phyloP scores from a whole-genome alignment of 805 yeast species.

The Yamadazyma philogaea region DNA sequence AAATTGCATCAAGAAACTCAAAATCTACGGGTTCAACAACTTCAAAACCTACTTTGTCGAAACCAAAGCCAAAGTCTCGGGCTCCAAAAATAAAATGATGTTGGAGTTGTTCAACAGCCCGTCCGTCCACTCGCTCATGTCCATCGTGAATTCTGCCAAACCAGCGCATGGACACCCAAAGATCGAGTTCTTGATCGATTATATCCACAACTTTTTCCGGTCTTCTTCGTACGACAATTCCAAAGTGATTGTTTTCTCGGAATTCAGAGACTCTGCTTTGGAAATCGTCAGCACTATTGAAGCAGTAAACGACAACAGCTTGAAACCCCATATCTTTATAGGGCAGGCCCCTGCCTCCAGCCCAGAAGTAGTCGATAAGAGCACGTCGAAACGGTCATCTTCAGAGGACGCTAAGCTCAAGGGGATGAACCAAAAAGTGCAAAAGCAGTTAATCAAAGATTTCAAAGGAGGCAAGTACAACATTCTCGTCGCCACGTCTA shows the following conservation, averaged over 20 bases:
- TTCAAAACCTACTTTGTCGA: slow-evolving; percentile 69
- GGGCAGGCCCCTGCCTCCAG: slow-evolving; percentile 74
- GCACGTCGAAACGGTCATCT: slow-evolving; percentile 42
- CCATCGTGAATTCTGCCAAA: slow-evolving; percentile 29
- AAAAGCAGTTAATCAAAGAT: slow-evolving; percentile 69
- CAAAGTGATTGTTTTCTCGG: slow-evolving; percentile 83
- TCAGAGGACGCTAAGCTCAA: slow-evolving; percentile 73
- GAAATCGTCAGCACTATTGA: slow-evolving; percentile 75
- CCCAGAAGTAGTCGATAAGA: slow-evolving; percentile 51
- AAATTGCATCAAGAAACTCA: slow-evolving; percentile 62
- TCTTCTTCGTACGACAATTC: slow-evolving; percentile 46
- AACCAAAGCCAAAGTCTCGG: slow-evolving; percentile 49
- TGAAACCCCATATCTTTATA: slow-evolving; percentile 80
- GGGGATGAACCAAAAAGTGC: slow-evolving; percentile 91
- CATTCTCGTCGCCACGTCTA: slow-evolving; percentile 89
- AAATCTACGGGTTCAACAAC: slow-evolving; percentile 77
- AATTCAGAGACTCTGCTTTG: slow-evolving; percentile 83
- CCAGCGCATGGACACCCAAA: slow-evolving; percentile 56
- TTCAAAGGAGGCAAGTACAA: slow-evolving; percentile 75
- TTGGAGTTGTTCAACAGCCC: slow-evolving; percentile 49
- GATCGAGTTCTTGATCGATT: slow-evolving; percentile 49
- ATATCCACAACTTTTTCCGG: slow-evolving; percentile 43
- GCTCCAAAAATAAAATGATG: slow-evolving; percentile 61
- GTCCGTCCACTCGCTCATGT: slow-evolving; percentile 35
- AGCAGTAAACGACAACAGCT: slow-evolving; percentile 15